Percentiles rank a stretch among this genome's conserved stretches.
Evolutionary conservation across 371 early-diverging fungal species (phyloP).

Genomic region (Blastocladiella emersonii): DNA sequence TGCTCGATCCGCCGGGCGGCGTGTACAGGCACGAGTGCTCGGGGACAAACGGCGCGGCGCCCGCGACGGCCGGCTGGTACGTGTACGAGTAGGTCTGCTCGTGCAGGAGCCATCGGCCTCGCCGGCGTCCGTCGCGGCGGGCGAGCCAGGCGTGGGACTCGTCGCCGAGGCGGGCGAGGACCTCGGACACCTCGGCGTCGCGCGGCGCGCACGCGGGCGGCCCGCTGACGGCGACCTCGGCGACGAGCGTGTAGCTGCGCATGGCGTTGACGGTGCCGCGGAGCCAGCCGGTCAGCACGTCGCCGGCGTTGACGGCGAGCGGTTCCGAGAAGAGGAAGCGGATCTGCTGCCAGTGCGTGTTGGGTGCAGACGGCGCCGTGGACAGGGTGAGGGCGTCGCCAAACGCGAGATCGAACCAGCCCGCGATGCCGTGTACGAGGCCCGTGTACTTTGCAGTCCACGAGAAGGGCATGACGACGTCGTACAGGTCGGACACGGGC

Average conservation of each 20-base stretch:
- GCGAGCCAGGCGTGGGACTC: constrained; percentile 11
- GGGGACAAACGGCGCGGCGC: constrained; percentile 35
- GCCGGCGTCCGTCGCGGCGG: constrained; percentile 18
- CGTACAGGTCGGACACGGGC: constrained; percentile 52
- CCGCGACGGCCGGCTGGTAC: constrained; percentile 10
- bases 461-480: constrained; percentile 68
- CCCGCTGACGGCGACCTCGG: constrained; percentile 38
- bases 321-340: constrained; percentile 88
- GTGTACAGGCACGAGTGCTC: constrained; percentile 55
- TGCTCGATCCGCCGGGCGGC: neutral
- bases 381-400: constrained; percentile 44
- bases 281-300: constrained; percentile 70
- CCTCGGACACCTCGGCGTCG: constrained; percentile 13
- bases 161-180: neutral
- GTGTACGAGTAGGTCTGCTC: constrained; percentile 77
- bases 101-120: constrained; percentile 75
- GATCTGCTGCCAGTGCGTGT: constrained; percentile 97
- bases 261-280: constrained; percentile 72
- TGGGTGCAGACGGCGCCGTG: constrained; percentile 68
- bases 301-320: constrained; percentile 83
- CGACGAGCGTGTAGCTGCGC: constrained; percentile 74
- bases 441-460: constrained; percentile 80
- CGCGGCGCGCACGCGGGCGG: constrained; percentile 15
- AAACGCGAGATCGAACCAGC: constrained; percentile 91
- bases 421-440: constrained; percentile 82